phyloP scores from a whole-genome alignment of 352 stramenopile species.

The Phytopythium montanum region DNA sequence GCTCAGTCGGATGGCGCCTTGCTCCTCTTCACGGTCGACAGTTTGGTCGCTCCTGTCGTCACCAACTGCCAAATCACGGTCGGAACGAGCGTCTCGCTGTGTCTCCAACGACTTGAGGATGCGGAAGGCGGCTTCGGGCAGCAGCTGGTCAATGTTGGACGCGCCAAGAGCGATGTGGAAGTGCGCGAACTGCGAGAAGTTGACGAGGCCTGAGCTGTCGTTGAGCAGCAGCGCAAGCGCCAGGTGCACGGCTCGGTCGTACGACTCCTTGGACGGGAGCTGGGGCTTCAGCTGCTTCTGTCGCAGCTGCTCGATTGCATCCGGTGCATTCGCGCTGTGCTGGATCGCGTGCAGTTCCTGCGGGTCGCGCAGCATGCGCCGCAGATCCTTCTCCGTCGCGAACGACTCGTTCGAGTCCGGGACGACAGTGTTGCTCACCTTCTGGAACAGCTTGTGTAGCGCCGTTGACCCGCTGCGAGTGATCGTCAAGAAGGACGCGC shows the following conservation, averaged over 20 bases:
- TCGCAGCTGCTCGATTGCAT: constrained; percentile 2
- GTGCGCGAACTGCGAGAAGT: constrained; percentile 88
- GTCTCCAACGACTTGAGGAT: constrained; percentile 52
- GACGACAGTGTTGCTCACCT: constrained; percentile 42
- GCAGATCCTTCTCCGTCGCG: constrained; percentile 50
- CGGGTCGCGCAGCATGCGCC: constrained; percentile 48
- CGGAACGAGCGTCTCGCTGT: constrained; percentile 7
- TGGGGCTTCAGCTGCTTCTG: neutral
- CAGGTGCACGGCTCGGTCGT: constrained; percentile 56
- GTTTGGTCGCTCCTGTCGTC: constrained; percentile 1
- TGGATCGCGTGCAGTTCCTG: constrained; percentile 25
- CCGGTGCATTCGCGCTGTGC: constrained; percentile 22
- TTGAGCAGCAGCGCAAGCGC: constrained; percentile 70
- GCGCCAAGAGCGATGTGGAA: constrained; percentile 81
- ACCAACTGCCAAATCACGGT: neutral
- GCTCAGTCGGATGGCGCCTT: constrained; percentile 46
- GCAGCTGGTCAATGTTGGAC: constrained; percentile 65
- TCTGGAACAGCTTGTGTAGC: constrained; percentile 71
- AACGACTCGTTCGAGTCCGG: constrained; percentile 45
- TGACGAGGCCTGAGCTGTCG: constrained; percentile 67
- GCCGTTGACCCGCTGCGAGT: constrained; percentile 75
- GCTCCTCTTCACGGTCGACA: constrained; percentile 8
- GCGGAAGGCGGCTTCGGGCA: constrained; percentile 75
- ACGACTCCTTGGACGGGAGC: constrained; percentile 15
- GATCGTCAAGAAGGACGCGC: constrained; percentile 81